Base-by-base conservation (phyloP, 345 rosid genomes). In the Melastoma malabathricum region DNA sequence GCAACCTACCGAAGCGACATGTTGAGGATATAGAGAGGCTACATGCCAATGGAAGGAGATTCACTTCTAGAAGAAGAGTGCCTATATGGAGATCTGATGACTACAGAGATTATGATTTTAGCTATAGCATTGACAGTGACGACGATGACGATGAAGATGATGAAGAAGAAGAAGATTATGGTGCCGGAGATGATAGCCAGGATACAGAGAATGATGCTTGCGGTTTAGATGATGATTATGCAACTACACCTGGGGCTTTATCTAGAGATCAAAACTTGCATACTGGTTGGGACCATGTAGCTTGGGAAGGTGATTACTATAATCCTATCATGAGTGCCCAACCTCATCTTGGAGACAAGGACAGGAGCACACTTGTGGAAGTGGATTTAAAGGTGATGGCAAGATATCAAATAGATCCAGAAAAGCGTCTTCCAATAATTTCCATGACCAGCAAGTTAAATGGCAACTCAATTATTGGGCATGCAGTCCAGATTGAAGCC, bases 401-500 rank as follows among this genome's bases (percentile, higher is more conserved):
- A 49, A 75, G 83, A 70, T 85, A 88, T 69, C 74, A 56, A 61
- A 88, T 76, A 63, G 41, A 34, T 34, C 41, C 41, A 34, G 12
- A 34, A 34, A 83, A 75, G 56, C 81, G 64, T 38, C 94, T 85
- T 51, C 99, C 99, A 12, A 75, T 93, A 59, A 79, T 83, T 56
- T 85, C 99, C 43, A 70, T 78, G 65, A 72, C 68, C 66, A 85
- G 99, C 78, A 88, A 80, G 69, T 58, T 83, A 46, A 72, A 79
- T 58, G 86, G 97, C 56, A 76, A 78, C 70, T 93, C 99, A 51
- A 81, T 93, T 58, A 78, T 88, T 57, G 99, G 99, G 54, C 97
- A 93, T 68, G 89, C 90, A 0, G 73, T 88, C 63, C 84, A 75
- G 61, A 72, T 83, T 44, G 88, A 93, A 71, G 72, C 77, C 46